These are phyloP conservation scores for Pelargonium cotyledonis DNA, from an alignment of 441 rosid species.

Conservation along the genomic window DNA sequence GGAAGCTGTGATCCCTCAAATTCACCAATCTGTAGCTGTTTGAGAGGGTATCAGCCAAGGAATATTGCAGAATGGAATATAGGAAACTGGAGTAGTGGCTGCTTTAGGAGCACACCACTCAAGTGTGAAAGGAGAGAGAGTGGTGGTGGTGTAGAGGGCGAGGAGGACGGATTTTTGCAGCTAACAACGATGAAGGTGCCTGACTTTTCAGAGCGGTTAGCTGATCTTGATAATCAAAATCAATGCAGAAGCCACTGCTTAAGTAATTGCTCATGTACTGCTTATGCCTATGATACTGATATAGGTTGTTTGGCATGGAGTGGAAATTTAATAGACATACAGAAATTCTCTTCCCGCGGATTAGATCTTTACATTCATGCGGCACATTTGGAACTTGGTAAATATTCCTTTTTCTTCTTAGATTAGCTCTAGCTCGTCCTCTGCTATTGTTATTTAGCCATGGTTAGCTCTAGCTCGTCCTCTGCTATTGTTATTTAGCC, in stretches of 20 bases:
- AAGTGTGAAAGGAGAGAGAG: slow-evolving; percentile 30
- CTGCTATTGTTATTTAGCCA: too few species aligned
- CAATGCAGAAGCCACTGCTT: slow-evolving; percentile 42
- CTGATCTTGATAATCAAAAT: slow-evolving; percentile 2
- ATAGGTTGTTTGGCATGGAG: slow-evolving; percentile 74
- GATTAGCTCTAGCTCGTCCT: neutral
- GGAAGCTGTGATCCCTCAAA: slow-evolving; percentile 43
- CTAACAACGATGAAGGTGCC: slow-evolving; percentile 54
- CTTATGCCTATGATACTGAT: slow-evolving; percentile 32
- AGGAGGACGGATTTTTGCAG: slow-evolving; percentile 46
- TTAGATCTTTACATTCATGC: slow-evolving; percentile 40
- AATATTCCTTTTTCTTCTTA: neutral
- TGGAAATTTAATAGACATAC: slow-evolving; percentile 54
- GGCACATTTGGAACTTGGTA: slow-evolving; percentile 61
- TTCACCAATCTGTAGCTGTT: slow-evolving; percentile 44
- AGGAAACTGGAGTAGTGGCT: slow-evolving; percentile 71
- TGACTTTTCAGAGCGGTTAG: slow-evolving; percentile 37
- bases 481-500: too few species aligned
- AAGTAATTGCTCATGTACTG: slow-evolving; percentile 63
- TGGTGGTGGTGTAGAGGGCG: neutral
- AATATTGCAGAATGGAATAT: slow-evolving; percentile 32
- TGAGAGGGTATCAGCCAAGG: slow-evolving; percentile 50
- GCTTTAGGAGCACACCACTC: slow-evolving; percentile 41
- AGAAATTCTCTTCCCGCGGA: slow-evolving; percentile 38
- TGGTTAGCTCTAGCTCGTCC: too few species aligned